phyloP scores from a whole-genome alignment of 495 filamentous ascomycete genomes.

The Collariella sp. region DNA sequence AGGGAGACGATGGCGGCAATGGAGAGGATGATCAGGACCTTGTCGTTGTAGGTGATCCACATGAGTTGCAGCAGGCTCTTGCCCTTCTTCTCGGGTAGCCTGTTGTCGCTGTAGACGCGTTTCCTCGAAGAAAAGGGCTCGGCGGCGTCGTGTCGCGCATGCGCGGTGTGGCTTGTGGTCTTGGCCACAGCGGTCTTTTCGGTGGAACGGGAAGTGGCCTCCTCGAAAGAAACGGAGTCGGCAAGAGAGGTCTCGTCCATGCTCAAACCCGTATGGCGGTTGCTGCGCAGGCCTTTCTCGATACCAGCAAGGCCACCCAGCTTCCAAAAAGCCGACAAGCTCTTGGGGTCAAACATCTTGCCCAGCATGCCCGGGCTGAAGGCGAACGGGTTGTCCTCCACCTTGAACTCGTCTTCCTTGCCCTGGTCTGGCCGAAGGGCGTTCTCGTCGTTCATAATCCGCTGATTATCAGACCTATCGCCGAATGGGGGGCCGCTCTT shows the following conservation, averaged over 20 bases:
- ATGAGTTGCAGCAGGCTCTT: slow-evolving; percentile 64
- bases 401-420: slow-evolving; percentile 54
- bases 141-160: slow-evolving; percentile 13
- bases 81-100: slow-evolving; percentile 64
- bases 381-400: slow-evolving; percentile 61
- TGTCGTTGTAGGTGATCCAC: slow-evolving; percentile 84
- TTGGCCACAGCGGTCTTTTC: slow-evolving; percentile 21
- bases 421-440: slow-evolving; percentile 61
- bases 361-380: slow-evolving; percentile 62
- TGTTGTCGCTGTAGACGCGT: slow-evolving; percentile 62
- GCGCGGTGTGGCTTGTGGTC: slow-evolving; percentile 6
- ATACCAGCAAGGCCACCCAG: slow-evolving; percentile 60
- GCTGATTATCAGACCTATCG: slow-evolving; percentile 33
- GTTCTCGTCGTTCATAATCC: slow-evolving; percentile 41
- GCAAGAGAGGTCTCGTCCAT: slow-evolving; percentile 53
- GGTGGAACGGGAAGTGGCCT: slow-evolving; percentile 38
- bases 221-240: slow-evolving; percentile 51
- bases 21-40: slow-evolving; percentile 68
- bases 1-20: slow-evolving; percentile 65
- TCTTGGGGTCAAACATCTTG: slow-evolving; percentile 71
- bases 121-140: slow-evolving; percentile 54
- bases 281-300: slow-evolving; percentile 58
- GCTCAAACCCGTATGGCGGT: slow-evolving; percentile 56
- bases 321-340: slow-evolving; percentile 57
- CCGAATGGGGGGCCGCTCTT: slow-evolving; percentile 26